A percentile compares a stretch with the other conserved stretches of the same genome.
These are phyloP conservation scores for Kurtzmaniella natalensis DNA, from an alignment of 1,139 yeast genomes.

Conservation along the genomic window DNA sequence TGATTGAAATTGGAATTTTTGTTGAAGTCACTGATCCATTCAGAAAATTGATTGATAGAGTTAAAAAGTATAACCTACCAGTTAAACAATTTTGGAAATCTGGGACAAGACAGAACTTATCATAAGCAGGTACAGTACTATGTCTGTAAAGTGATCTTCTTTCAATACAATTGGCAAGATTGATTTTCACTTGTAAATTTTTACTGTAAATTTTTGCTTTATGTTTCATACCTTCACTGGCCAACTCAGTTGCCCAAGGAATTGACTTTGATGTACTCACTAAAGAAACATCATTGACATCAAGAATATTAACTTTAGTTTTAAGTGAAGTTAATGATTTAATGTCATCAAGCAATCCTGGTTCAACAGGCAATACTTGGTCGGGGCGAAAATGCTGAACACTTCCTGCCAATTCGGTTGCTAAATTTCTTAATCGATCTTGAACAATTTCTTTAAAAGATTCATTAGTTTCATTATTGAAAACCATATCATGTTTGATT, in stretches of 20 bases:
- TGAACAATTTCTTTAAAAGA: constrained; percentile 23
- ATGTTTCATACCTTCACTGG: background rate
- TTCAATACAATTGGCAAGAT: background rate
- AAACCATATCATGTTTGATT: constrained; percentile 37
- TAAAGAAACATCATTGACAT: constrained; percentile 1
- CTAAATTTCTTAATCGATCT: constrained; percentile 18
- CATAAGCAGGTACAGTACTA: constrained; percentile 3
- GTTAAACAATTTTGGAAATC: constrained; percentile 4
- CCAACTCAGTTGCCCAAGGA: constrained; percentile 3
- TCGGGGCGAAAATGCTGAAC: constrained; percentile 17
- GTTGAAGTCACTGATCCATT: constrained; percentile 2
- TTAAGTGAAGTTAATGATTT: constrained; percentile 8
- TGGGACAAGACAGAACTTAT: constrained; percentile 5
- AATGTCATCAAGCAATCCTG: constrained; percentile 26
- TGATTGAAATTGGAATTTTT: constrained; percentile 5
- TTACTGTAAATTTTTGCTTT: background rate
- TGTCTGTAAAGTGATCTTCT: background rate
- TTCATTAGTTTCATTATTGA: constrained; percentile 18
- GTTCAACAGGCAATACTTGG: constrained; percentile 26
- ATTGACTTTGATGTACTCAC: background rate
- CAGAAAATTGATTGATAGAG: constrained; percentile 2
- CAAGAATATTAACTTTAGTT: constrained; percentile 3
- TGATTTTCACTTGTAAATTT: background rate
- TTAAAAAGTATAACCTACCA: constrained; percentile 4
- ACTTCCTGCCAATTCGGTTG: constrained; percentile 18